Evolutionary conservation across 2,329 filamentous ascomycete genomes (phyloP).

Genomic region (Xylaria hypoxylon): DNA sequence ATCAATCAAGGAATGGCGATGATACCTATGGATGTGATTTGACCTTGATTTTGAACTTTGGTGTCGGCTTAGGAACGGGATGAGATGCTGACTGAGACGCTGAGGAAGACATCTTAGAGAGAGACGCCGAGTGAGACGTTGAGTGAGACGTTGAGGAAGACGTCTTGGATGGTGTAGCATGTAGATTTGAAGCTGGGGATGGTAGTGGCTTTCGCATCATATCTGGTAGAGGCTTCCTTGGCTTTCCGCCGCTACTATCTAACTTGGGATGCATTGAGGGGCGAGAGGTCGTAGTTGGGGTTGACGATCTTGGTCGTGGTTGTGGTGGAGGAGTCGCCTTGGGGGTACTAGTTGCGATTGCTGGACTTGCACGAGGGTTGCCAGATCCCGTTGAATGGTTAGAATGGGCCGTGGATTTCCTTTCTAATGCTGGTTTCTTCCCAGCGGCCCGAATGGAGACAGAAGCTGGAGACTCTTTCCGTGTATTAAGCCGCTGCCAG

Average conservation of each 20-base stretch:
- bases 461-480: constrained; percentile 40
- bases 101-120: constrained; percentile 33
- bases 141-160: constrained; percentile 33
- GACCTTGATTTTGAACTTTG: constrained; percentile 50
- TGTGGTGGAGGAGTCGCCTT: constrained; percentile 37
- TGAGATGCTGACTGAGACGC: constrained; percentile 19
- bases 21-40: constrained; percentile 40
- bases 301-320: constrained; percentile 36
- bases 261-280: constrained; percentile 27
- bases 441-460: constrained; percentile 48
- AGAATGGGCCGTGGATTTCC: constrained; percentile 19
- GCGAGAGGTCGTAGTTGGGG: constrained; percentile 37
- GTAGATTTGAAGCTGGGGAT: constrained; percentile 36
- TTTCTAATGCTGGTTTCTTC: constrained; percentile 45
- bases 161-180: constrained; percentile 38
- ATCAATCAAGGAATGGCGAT: constrained; percentile 2
- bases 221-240: constrained; percentile 49
- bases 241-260: constrained; percentile 40
- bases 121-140: too few species aligned
- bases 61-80: constrained; percentile 34
- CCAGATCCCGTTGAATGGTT: constrained; percentile 9
- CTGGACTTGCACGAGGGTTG: constrained; percentile 21
- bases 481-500: constrained; percentile 46
- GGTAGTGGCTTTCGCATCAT: constrained; percentile 48
- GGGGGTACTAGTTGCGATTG: background rate